phyloP scores from a whole-genome alignment of 2,329 filamentous ascomycete species.

The Calonectria pauciramosa region DNA sequence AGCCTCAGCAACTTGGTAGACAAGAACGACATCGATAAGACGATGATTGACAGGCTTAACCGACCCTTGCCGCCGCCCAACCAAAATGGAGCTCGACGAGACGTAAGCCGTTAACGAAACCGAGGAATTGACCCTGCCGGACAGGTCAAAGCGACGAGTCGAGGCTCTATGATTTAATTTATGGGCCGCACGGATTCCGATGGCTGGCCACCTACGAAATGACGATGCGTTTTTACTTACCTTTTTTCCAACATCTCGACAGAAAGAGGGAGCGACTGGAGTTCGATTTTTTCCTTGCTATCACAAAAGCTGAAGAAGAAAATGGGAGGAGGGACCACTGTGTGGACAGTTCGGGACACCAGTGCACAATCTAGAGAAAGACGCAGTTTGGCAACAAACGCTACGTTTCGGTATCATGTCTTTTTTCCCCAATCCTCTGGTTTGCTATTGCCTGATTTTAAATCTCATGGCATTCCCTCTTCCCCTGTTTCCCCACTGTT shows the following conservation, averaged over 20 bases:
- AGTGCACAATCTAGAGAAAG: conserved; percentile 43
- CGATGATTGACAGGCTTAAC: conserved; percentile 68
- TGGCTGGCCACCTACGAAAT: conserved; percentile 32
- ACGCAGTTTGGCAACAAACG: conserved; percentile 52
- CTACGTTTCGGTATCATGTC: conserved; percentile 32
- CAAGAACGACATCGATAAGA: conserved; percentile 67
- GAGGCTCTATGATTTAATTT: conserved; percentile 24
- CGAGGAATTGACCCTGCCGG: conserved; percentile 43
- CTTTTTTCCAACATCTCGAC: conserved; percentile 34
- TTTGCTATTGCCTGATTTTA: conserved; percentile 29
- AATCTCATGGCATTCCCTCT: conserved; percentile 29
- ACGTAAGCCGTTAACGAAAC: conserved; percentile 38
- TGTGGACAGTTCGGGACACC: conserved; percentile 41
- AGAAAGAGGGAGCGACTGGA: conserved; percentile 37
- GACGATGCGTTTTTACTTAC: conserved; percentile 39
- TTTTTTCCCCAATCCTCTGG: conserved; percentile 19
- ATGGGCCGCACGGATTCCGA: conserved; percentile 26
- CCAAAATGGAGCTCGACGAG: conserved; percentile 35
- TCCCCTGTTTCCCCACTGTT: conserved; percentile 7
- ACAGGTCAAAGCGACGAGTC: conserved; percentile 42
- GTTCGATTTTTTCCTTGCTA: conserved; percentile 3
- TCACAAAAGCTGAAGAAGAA: conserved; percentile 23
- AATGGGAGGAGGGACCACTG: conserved; percentile 26
- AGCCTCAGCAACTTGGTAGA: conserved; percentile 66
- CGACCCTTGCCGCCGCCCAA: conserved; percentile 42